Base-by-base conservation (phyloP, 805 yeast genomes). In the Pichia rugopelliculosa region DNA sequence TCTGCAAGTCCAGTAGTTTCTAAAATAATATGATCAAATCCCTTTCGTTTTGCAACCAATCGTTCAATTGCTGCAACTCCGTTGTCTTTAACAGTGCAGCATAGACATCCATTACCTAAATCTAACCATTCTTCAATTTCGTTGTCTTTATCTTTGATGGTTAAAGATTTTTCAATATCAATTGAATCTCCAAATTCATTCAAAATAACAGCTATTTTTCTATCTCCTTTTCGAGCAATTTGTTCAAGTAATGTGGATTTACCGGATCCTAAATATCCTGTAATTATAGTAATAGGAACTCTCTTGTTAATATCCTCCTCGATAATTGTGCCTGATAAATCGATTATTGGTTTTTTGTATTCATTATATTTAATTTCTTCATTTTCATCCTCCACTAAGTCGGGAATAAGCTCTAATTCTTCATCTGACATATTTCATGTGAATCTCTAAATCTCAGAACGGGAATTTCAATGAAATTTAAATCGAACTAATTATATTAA, bases 1-100 rank as follows among this genome's bases (percentile, higher is more conserved):
- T 93, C 98, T 0, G 99, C 99, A 15, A 93, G 75, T 0, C 99
- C 99, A 0, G 96, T 88, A 0, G 99, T 93, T 61, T 93, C 99
- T 45, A 93, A 69, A 22, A 93, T 63, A n/a, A 93, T 89, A 60
- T 91, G 85, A 65, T 93, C 99, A 44, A 91, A 89, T 1, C 60
- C 67, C 44, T 75, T 75, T 27, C 79, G 82, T 45, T 81, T 75
- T 26, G 80, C 82, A 51, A 91, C 81, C 56, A 93, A 75, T 48
- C 87, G 78, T 63, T 93, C 99, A 46, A 93, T 89, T 0, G 99
- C 99, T 38, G 84, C 74, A 1, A 93, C 97, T 5, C 99, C 99
- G 47, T 82, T 85, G 62, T 90, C 97, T 61, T 88, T 89, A 30
- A 95, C 96, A 0, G 98, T 87, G 60, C 99, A 93, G 62, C 99